Evolutionary conservation across 1,284 basidiomycete species (phyloP).

Genomic region (Ustilago cynodontis): DNA sequence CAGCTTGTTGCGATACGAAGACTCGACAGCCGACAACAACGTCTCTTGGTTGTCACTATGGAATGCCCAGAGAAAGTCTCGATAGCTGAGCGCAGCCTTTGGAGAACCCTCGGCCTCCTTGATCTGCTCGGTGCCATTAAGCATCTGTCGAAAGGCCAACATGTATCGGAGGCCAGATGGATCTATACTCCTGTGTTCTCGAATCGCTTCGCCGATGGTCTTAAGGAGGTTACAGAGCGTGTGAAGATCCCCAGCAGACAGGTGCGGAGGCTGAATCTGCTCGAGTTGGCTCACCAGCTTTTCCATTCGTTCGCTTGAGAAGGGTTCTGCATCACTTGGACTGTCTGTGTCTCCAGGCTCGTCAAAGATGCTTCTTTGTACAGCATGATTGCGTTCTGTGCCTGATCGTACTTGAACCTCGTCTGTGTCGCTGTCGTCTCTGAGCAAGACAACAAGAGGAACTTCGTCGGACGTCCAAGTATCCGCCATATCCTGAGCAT

Average conservation of each 20-base stretch:
- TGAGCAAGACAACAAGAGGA: conserved; percentile 23
- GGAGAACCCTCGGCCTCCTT: background rate
- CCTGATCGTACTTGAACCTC: background rate
- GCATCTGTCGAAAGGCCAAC: conserved; percentile 39
- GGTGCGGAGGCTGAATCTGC: conserved; percentile 76
- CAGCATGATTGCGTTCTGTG: background rate
- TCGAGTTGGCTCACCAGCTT: conserved; percentile 73
- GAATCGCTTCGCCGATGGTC: conserved; percentile 88
- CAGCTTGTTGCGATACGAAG: conserved; percentile 84
- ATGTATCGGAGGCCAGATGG: conserved; percentile 78
- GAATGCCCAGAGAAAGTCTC: conserved; percentile 94
- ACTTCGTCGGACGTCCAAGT: conserved; percentile 41
- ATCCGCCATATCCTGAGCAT: conserved; percentile 19
- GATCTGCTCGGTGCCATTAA: conserved; percentile 13
- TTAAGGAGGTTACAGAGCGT: conserved; percentile 84
- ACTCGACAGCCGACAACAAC: conserved; percentile 78
- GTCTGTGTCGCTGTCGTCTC: background rate
- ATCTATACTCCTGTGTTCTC: conserved; percentile 86
- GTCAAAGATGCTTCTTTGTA: conserved; percentile 30
- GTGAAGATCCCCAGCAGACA: conserved; percentile 82
- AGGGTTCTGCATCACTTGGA: conserved; percentile 7
- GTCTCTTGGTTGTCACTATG: conserved; percentile 92
- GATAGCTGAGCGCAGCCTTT: conserved; percentile 76
- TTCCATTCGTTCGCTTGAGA: conserved; percentile 21
- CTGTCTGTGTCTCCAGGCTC: conserved; percentile 12